These are phyloP conservation scores for Beauveria bassiana DNA, from an alignment of 2,329 filamentous ascomycete genomes.

Conservation along the genomic window DNA sequence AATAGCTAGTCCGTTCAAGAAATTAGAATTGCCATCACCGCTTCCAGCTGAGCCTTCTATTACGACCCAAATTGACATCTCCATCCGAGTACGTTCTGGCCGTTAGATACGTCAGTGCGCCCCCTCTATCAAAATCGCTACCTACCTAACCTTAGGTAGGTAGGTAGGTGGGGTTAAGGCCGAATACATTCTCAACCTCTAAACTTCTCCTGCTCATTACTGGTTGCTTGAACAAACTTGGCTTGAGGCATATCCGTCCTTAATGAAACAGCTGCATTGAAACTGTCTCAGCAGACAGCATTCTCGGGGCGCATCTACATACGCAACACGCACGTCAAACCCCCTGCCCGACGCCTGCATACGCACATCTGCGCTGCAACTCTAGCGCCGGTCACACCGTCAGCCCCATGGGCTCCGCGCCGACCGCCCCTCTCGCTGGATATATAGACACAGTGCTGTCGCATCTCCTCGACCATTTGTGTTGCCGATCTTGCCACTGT, in stretches of 20 bases:
- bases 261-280: neutral
- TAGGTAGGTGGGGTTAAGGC: constrained; percentile 2
- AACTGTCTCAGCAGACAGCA: neutral
- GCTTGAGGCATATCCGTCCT: neutral
- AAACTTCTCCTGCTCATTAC: neutral
- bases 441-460: neutral
- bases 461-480: neutral
- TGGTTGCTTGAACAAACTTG: neutral
- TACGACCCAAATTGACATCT: too few species aligned
- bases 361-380: neutral
- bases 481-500: neutral
- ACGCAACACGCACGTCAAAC: too few species aligned
- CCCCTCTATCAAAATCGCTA: constrained; percentile 4
- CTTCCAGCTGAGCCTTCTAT: too few species aligned
- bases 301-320: too few species aligned
- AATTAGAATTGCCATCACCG: too few species aligned
- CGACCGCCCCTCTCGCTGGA: neutral
- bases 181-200: neutral
- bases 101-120: too few species aligned
- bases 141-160: too few species aligned
- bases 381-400: neutral
- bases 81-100: too few species aligned
- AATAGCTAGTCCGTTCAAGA: too few species aligned
- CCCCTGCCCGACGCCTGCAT: neutral
- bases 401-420: neutral